Conservation (phyloP, 495 filamentous ascomycete species). For the Podospora australis region DNA sequence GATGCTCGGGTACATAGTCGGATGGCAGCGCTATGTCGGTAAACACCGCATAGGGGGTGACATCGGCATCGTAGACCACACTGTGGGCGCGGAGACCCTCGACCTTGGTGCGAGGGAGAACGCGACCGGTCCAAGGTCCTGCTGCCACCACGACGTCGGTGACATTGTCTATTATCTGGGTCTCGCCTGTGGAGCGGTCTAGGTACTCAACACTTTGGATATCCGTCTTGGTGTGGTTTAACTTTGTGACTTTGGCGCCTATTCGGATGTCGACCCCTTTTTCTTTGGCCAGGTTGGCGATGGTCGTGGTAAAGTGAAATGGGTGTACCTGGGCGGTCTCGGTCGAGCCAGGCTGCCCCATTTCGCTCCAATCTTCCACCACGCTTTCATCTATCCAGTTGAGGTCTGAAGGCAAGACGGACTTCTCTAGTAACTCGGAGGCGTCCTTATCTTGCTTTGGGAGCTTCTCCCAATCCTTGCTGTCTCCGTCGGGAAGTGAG, state of each 20-base stretch:
- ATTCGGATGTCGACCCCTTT: conserved; percentile 66
- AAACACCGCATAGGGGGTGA: conserved; percentile 85
- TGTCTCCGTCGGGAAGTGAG: conserved; percentile 10
- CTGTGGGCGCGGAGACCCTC: conserved; percentile 80
- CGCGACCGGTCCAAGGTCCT: conserved; percentile 77
- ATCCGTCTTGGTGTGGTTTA: conserved; percentile 42
- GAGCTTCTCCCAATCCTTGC: conserved; percentile 49
- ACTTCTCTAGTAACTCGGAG: conserved; percentile 49
- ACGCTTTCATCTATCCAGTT: conserved; percentile 75
- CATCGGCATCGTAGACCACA: conserved; percentile 73
- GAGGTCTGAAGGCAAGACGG: conserved; percentile 67
- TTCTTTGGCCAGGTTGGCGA: conserved; percentile 71
- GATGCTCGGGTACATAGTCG: conserved; percentile 43
- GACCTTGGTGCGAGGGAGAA: conserved; percentile 74
- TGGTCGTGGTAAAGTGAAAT: conserved; percentile 82
- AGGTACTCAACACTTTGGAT: conserved; percentile 71
- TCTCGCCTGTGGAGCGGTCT: conserved; percentile 51
- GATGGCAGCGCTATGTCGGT: conserved; percentile 76
- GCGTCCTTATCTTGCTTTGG: conserved; percentile 67
- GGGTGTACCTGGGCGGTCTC: conserved; percentile 92
- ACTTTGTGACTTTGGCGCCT: conserved; percentile 49
- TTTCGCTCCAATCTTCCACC: conserved; percentile 66
- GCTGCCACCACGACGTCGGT: conserved; percentile 80
- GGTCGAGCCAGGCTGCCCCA: conserved; percentile 61
- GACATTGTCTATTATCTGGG: conserved; percentile 54